phyloP scores from a whole-genome alignment of 2,329 filamentous ascomycete species.

The Fusarium veterinarium region DNA sequence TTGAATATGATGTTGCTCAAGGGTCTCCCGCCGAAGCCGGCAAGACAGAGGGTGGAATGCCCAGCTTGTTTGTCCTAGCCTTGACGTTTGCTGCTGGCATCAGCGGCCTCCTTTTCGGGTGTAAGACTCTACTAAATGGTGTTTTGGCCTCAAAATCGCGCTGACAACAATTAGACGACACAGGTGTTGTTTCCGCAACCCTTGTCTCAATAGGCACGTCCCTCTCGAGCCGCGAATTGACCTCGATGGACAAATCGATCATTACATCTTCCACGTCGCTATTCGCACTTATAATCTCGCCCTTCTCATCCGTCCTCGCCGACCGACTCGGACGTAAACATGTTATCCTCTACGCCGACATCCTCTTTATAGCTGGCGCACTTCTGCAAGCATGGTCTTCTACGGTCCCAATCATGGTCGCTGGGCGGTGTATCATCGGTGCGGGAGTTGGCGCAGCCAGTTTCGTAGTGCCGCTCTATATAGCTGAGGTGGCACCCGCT shows the following conservation, averaged over 20 bases:
- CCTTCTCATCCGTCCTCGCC: conserved; percentile 72
- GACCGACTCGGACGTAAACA: conserved; percentile 70
- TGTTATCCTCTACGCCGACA: conserved; percentile 72
- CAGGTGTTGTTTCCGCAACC: conserved; percentile 75
- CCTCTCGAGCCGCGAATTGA: conserved; percentile 67
- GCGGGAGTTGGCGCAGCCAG: conserved; percentile 80
- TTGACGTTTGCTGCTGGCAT: conserved; percentile 74
- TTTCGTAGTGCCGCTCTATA: conserved; percentile 88
- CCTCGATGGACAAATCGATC: conserved; percentile 74
- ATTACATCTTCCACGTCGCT: conserved; percentile 77
- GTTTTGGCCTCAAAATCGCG: not conserved
- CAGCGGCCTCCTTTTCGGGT: conserved; percentile 75
- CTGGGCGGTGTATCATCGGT: conserved; percentile 76
- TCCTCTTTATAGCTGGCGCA: conserved; percentile 76
- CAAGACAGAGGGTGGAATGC: conserved; percentile 47
- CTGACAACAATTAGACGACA: conserved; percentile 63
- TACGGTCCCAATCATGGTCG: conserved; percentile 72
- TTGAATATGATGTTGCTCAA: conserved; percentile 47
- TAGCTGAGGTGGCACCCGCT: conserved; percentile 85
- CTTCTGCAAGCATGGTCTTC: conserved; percentile 69
- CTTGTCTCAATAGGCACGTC: conserved; percentile 72
- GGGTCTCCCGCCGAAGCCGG: conserved; percentile 39
- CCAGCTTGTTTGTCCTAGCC: conserved; percentile 68
- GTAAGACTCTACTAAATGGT: conserved; percentile 53
- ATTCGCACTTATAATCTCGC: conserved; percentile 72